phyloP scores from a whole-genome alignment of 2,329 filamentous ascomycete species.

The Pezizomycotina sp. region DNA sequence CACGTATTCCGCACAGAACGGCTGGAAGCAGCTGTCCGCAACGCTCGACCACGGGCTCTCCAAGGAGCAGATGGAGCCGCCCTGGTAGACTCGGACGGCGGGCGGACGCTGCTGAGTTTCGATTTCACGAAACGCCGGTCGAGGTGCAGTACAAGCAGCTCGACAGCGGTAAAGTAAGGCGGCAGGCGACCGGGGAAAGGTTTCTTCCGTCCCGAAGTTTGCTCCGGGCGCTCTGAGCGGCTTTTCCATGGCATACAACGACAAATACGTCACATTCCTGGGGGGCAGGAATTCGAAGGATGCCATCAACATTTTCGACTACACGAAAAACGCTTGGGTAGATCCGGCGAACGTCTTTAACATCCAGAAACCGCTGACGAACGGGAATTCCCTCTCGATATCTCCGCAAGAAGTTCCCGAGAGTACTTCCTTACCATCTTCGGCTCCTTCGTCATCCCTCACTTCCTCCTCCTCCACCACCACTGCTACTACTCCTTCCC shows the following conservation, averaged over 20 bases:
- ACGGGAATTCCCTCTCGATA: too few relatives aligned
- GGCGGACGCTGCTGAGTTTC: constrained; percentile 24
- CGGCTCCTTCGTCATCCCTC: constrained; percentile 4
- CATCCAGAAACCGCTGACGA: constrained; percentile 5
- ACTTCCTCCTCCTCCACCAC: constrained; percentile 5
- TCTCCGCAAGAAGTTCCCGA: too few relatives aligned
- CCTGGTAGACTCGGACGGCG: constrained; percentile 24
- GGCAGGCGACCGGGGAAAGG: too few relatives aligned
- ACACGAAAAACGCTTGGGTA: constrained; percentile 20
- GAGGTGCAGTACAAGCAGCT: too few relatives aligned
- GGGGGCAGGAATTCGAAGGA: too few relatives aligned
- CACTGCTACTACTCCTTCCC: constrained; percentile 6
- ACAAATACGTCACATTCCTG: too few relatives aligned
- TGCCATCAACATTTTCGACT: too few relatives aligned
- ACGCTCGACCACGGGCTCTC: constrained; percentile 5
- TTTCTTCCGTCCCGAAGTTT: too few relatives aligned
- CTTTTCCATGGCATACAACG: too few relatives aligned
- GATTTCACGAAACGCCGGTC: constrained; percentile 21
- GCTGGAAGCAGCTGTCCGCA: constrained; percentile 20
- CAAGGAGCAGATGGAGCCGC: constrained; percentile 15
- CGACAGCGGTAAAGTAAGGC: too few relatives aligned
- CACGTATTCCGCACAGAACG: constrained; percentile 19
- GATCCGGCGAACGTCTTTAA: constrained; percentile 20
- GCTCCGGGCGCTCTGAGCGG: too few relatives aligned
- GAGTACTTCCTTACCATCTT: constrained; percentile 14